Base-by-base conservation (phyloP, 768 basidiomycete species). In the Leucocoprinus leucothites region DNA sequence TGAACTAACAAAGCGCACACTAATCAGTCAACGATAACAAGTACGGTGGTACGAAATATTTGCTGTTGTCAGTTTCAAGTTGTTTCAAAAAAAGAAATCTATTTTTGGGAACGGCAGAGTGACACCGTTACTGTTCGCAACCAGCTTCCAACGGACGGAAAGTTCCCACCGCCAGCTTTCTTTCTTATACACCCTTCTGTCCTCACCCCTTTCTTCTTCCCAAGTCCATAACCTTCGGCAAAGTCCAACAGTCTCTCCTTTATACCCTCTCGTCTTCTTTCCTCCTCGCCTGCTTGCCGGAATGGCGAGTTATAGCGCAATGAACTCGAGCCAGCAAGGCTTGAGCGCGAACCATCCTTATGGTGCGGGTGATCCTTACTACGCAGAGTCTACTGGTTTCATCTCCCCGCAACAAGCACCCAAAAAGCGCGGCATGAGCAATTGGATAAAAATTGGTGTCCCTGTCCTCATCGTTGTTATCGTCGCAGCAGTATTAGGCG, bases 401-500 rank as follows among this genome's bases (percentile, higher is more conserved):
- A 81, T 89, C 62, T 74, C 50, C 24, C 85, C 86, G 57, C 63
- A 56, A 66, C 72, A 58, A 21, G 54, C 74, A 36, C 19, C 61
- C 60, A 46, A 86, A 81, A 78, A 84, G 45, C 51, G 77, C 60
- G 71, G 77, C 40, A 65, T 69, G 49, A 89, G 82, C 72, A 82
- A 79, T 53, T 93, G 87, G 89, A 71, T 91, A 60, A 90, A 87
- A 70, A 73, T 87, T 51, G 90, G 87, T 60, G 64, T 91, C 19
- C 90, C 89, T 14, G 67, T 88, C 49, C 74, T 77, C 22, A 66
- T 91, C 58, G 66, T 87, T 22, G 77, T 89, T 58, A 80, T 89
- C 58, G 72, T 75, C 46, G 89, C 74, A 38, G 88, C 82, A 42
- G 80, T 91, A 21, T 71, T 91, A 22, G 95, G 89, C 31, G 93